These are phyloP conservation scores for Fusarium coffeatum DNA, from an alignment of 2,329 filamentous ascomycete species.

Conservation along the genomic window DNA sequence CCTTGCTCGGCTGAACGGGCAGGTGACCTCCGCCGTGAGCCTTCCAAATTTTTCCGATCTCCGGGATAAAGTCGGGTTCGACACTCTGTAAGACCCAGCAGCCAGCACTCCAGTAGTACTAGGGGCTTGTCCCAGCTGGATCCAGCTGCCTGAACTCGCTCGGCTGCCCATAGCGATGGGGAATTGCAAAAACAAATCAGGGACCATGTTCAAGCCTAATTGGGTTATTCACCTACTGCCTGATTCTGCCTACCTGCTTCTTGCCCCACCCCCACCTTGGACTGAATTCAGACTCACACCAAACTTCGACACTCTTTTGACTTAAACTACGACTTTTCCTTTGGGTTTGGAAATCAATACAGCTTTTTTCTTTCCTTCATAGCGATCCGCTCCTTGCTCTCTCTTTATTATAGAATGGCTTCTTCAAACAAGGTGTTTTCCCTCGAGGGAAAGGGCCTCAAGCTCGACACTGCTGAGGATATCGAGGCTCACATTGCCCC, in stretches of 20 bases:
- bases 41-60: slow-evolving; percentile 40
- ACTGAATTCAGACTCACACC: slow-evolving; percentile 33
- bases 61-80: slow-evolving; percentile 35
- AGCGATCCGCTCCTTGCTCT: slow-evolving; percentile 5
- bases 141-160: background rate
- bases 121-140: background rate
- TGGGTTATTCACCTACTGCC: slow-evolving; percentile 28
- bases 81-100: background rate
- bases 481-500: slow-evolving; percentile 84
- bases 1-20: slow-evolving; percentile 41
- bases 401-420: slow-evolving; percentile 46
- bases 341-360: slow-evolving; percentile 25
- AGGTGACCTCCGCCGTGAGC: slow-evolving; percentile 23
- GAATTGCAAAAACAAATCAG: slow-evolving; percentile 21
- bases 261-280: slow-evolving; percentile 47
- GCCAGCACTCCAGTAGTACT: background rate
- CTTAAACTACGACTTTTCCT: slow-evolving; percentile 23
- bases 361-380: slow-evolving; percentile 23
- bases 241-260: slow-evolving; percentile 29
- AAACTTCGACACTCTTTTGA: slow-evolving; percentile 39
- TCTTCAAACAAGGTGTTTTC: slow-evolving; percentile 77
- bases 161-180: slow-evolving; percentile 24
- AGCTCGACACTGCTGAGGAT: slow-evolving; percentile 89
- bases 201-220: slow-evolving; percentile 18
- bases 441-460: slow-evolving; percentile 90